phyloP scores from a whole-genome alignment of 2,329 filamentous ascomycete species.

The Penicillium brevicompactum region DNA sequence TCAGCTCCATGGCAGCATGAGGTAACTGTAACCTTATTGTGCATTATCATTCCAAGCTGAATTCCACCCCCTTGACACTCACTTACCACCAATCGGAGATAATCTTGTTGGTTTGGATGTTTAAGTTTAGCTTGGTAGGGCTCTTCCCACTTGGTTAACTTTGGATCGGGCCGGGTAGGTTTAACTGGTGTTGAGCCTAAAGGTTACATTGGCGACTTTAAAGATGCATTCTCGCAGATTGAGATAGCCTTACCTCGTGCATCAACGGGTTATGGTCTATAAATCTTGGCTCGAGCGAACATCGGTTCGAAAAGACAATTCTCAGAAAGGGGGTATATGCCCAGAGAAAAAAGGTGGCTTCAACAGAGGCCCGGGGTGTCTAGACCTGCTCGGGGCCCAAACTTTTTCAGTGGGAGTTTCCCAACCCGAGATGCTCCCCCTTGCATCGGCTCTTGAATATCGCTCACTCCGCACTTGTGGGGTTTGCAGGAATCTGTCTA shows the following conservation, averaged over 20 bases:
- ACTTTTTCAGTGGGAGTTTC: neutral
- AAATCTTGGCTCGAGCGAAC: too few species aligned
- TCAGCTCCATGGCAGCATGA: neutral
- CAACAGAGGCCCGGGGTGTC: neutral
- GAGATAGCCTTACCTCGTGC: too few species aligned
- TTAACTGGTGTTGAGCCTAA: neutral
- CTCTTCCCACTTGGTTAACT: neutral
- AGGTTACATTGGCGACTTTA: neutral
- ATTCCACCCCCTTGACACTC: constrained; percentile 5
- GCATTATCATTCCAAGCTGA: constrained; percentile 1
- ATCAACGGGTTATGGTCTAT: too few species aligned
- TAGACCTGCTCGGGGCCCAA: neutral
- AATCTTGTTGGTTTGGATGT: neutral
- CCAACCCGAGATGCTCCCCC: neutral
- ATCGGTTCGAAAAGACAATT: neutral
- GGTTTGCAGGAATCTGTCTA: neutral
- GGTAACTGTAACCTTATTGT: neutral
- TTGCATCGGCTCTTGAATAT: constrained; percentile 2
- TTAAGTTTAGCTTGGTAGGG: neutral
- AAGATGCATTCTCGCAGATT: neutral
- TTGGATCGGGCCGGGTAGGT: neutral
- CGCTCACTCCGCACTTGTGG: neutral
- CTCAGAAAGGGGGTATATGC: neutral
- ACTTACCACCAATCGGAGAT: neutral
- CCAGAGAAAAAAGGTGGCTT: neutral